These are phyloP conservation scores for Limtongia smithiae DNA, from an alignment of 805 yeast genomes.

Conservation along the genomic window DNA sequence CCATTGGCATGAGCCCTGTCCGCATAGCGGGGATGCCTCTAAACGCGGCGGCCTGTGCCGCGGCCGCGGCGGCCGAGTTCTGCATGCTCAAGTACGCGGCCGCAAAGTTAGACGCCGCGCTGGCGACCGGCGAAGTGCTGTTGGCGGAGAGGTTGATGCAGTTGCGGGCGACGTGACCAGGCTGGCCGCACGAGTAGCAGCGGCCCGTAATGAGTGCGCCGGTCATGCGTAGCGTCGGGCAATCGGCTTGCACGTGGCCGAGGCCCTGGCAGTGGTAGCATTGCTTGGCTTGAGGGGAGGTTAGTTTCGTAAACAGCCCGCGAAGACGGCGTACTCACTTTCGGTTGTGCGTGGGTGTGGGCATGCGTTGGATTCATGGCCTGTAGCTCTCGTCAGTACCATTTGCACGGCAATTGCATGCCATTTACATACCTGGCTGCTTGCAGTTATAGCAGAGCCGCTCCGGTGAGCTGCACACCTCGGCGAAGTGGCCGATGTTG, in stretches of 20 bases:
- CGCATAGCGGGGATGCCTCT: slow-evolving; percentile 28
- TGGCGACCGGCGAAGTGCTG: slow-evolving; percentile 25
- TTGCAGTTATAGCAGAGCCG: slow-evolving; percentile 91
- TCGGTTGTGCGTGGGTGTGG: slow-evolving; percentile 80
- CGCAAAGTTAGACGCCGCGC: slow-evolving; percentile 30
- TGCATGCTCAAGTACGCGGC: slow-evolving; percentile 31
- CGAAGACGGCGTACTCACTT: slow-evolving; percentile 43
- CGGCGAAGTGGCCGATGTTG: slow-evolving; percentile 87
- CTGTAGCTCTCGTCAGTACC: no score
- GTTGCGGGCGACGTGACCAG: slow-evolving; percentile 79
- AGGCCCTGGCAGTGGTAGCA: slow-evolving; percentile 78
- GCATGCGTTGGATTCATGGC: slow-evolving; percentile 84
- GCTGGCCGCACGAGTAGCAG: slow-evolving; percentile 74
- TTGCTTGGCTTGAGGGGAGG: slow-evolving; percentile 22
- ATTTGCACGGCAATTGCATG: no score
- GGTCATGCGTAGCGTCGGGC: slow-evolving; percentile 56
- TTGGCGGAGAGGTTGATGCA: slow-evolving; percentile 43
- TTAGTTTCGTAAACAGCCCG: no score
- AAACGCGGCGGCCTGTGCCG: slow-evolving; percentile 28
- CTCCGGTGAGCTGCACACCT: slow-evolving; percentile 74
- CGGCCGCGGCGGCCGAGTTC: slow-evolving; percentile 26
- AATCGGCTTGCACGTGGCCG: slow-evolving; percentile 83
- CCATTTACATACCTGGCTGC: slow-evolving; percentile 50
- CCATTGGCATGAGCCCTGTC: slow-evolving; percentile 23
- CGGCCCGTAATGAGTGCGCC: slow-evolving; percentile 50